Percentiles rank a stretch among this genome's conserved stretches.
Conservation (phyloP, 768 basidiomycete species). For the Dentipellis fragilis region DNA sequence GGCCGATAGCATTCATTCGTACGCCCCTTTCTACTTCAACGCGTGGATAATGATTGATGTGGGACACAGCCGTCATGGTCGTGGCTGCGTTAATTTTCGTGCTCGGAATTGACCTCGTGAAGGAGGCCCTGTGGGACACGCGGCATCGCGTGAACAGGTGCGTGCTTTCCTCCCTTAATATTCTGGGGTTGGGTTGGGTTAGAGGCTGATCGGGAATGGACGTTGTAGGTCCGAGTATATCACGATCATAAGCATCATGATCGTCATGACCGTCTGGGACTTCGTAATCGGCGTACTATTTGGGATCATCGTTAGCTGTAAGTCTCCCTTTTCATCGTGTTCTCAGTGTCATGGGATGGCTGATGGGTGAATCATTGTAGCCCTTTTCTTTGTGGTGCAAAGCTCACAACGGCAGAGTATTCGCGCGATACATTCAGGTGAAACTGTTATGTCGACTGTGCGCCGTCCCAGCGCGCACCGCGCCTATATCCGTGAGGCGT, state of each 20-base stretch:
- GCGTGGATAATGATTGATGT: neutral
- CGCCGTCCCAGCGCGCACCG: slow-evolving; percentile 81
- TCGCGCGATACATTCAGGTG: slow-evolving; percentile 72
- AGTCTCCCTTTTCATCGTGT: slow-evolving; percentile 17
- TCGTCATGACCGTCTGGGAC: slow-evolving; percentile 90
- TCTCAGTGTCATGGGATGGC: neutral
- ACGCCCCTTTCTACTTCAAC: slow-evolving; percentile 20
- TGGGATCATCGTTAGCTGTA: slow-evolving; percentile 86
- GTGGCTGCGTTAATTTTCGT: slow-evolving; percentile 91
- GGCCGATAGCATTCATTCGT: slow-evolving; percentile 90
- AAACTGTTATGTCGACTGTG: slow-evolving; percentile 82
- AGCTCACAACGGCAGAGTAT: slow-evolving; percentile 83
- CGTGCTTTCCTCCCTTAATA: slow-evolving; percentile 15
- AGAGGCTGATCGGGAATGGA: slow-evolving; percentile 6
- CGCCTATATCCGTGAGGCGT: slow-evolving; percentile 85
- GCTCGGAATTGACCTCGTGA: slow-evolving; percentile 86
- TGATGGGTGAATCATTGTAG: slow-evolving; percentile 25
- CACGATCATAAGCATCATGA: slow-evolving; percentile 77
- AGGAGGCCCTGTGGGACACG: slow-evolving; percentile 96
- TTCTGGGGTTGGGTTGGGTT: neutral
- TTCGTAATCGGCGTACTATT: slow-evolving; percentile 91
- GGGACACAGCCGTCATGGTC: slow-evolving; percentile 68
- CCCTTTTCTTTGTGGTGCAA: slow-evolving; percentile 95
- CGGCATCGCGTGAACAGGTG: slow-evolving; percentile 75
- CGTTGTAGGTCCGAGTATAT: slow-evolving; percentile 58